Conservation (phyloP, 768 basidiomycete species). For the Panaeolus papilionaceus region DNA sequence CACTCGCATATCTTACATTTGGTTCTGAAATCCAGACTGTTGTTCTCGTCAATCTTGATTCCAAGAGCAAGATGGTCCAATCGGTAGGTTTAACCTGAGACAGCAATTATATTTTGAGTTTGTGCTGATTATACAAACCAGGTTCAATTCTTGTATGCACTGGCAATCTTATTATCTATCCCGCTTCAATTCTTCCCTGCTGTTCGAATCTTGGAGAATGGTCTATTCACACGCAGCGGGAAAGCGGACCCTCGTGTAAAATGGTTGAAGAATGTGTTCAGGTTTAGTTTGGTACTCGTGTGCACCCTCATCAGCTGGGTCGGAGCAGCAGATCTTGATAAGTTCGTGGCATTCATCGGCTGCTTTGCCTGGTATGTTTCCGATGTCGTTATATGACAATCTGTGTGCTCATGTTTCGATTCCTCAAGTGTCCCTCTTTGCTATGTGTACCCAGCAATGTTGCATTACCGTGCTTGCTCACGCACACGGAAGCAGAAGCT, state of each 20-base stretch:
- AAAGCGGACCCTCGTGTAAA: constrained; percentile 84
- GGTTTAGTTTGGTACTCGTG: constrained; percentile 74
- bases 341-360: constrained; percentile 93
- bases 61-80: constrained; percentile 86
- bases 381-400: not conserved
- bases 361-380: constrained; percentile 87
- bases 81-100: constrained; percentile 57
- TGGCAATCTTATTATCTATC: constrained; percentile 90
- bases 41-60: constrained; percentile 92
- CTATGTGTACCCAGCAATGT: constrained; percentile 92
- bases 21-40: constrained; percentile 90
- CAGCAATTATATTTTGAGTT: constrained; percentile 9
- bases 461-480: constrained; percentile 90
- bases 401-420: constrained; percentile 15
- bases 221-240: constrained; percentile 86
- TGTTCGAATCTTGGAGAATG: constrained; percentile 96
- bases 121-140: constrained; percentile 28
- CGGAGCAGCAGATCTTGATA: constrained; percentile 91
- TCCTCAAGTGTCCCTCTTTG: constrained; percentile 84
- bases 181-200: constrained; percentile 98
- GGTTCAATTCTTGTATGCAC: constrained; percentile 88
- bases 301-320: constrained; percentile 85
- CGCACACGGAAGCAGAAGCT: constrained; percentile 69
- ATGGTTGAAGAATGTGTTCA: constrained; percentile 95
- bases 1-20: constrained; percentile 87